phyloP scores from a whole-genome alignment of 192 early-diverging fungal species.

The Coemansia sp. region DNA sequence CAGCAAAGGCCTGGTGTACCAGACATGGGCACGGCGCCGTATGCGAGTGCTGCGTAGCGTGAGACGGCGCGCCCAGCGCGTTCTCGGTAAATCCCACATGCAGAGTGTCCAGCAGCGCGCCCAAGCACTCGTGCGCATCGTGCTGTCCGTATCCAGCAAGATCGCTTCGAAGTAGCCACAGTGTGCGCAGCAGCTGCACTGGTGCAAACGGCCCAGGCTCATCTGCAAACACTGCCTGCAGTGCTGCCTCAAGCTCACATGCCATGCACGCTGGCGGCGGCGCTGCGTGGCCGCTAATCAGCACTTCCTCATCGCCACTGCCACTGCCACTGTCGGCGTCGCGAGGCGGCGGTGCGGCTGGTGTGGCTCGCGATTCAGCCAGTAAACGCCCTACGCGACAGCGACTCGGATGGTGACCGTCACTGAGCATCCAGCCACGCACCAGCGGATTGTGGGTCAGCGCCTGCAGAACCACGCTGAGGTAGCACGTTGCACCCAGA shows the following conservation, averaged over 20 bases:
- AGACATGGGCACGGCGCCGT: conserved; percentile 70
- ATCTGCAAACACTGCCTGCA: conserved; percentile 73
- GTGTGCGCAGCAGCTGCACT: conserved; percentile 73
- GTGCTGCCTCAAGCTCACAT: conserved; percentile 86
- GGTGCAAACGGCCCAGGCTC: conserved; percentile 78
- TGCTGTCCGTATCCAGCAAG: conserved; percentile 93
- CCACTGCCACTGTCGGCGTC: background rate
- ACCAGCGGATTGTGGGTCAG: conserved; percentile 91
- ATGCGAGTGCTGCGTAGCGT: conserved; percentile 20
- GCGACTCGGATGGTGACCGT: conserved; percentile 70
- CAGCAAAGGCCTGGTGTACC: conserved; percentile 88
- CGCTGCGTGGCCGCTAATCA: conserved; percentile 10
- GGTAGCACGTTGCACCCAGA: conserved; percentile 94
- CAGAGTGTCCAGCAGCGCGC: conserved; percentile 82
- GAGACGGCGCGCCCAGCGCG: conserved; percentile 1
- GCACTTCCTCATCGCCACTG: conserved; percentile 12
- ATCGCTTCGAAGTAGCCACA: conserved; percentile 87
- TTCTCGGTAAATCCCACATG: conserved; percentile 67
- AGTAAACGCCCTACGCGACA: conserved; percentile 53
- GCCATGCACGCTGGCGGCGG: conserved; percentile 70
- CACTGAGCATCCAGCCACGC: conserved; percentile 87
- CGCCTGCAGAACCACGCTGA: conserved; percentile 90
- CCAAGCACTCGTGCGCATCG: conserved; percentile 97
- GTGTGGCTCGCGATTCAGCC: background rate
- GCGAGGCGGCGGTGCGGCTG: conserved; percentile 13